Conservation (phyloP, 352 stramenopile genomes). For the Phytophthora pinifolia region DNA sequence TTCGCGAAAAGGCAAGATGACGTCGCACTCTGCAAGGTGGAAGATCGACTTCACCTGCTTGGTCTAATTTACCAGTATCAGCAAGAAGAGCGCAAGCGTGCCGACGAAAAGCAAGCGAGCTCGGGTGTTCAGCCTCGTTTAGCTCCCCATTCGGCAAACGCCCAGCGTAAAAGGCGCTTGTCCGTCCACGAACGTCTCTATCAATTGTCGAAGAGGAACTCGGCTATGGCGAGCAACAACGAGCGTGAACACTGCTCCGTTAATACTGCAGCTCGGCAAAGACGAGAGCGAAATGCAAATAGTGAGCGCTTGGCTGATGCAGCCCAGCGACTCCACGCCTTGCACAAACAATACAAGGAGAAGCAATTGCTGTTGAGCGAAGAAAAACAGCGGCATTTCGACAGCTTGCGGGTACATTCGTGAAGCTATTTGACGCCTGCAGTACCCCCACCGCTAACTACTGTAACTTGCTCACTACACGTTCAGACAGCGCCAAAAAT, state of each 20-base stretch:
- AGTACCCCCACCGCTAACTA: neutral
- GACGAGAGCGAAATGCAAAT: constrained; percentile 10
- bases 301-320: constrained; percentile 2
- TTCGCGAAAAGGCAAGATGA: constrained; percentile 45
- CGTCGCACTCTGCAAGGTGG: constrained; percentile 59
- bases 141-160: constrained; percentile 54
- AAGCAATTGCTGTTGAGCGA: constrained; percentile 38
- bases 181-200: constrained; percentile 58
- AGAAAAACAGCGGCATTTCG: constrained; percentile 31
- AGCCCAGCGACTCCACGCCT: constrained; percentile 37
- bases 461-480: neutral
- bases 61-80: constrained; percentile 74
- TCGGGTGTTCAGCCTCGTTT: constrained; percentile 33
- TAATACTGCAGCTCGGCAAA: neutral
- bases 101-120: constrained; percentile 13
- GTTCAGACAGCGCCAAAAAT: constrained; percentile 48
- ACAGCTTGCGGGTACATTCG: constrained; percentile 37
- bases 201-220: constrained; percentile 32
- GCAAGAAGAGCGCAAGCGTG: constrained; percentile 46
- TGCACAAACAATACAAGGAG: constrained; percentile 45
- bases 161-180: constrained; percentile 26
- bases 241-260: neutral
- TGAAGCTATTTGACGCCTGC: neutral
- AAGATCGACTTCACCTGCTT: constrained; percentile 67
- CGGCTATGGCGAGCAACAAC: neutral